Base-by-base conservation (phyloP, 2,329 filamentous ascomycete species). In the Mycosphaerella sp. region DNA sequence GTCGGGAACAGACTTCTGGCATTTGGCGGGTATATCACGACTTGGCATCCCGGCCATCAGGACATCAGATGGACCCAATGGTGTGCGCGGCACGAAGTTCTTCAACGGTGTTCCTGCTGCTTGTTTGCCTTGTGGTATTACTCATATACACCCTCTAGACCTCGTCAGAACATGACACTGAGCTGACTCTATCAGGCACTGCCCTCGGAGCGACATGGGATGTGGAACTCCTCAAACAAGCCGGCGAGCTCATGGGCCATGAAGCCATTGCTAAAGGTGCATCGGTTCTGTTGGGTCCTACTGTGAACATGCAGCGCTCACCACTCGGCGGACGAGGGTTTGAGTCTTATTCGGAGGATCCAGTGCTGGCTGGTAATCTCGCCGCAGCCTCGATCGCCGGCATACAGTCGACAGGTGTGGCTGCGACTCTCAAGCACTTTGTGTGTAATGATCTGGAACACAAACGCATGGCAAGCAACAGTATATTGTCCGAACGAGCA, bases 271-370 rank as follows among this genome's bases (percentile, higher is more conserved):
- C 86, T 14, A 83, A 87, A 62, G 86, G 85, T 5, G 84, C 85
- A 25, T 78, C 89, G 53, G 78, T 90, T 30, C 74, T 90, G 4
- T 76, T 91, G 7, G 87, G 84, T 0, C 87, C 86, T 2, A 90
- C 87, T 0, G 82, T 89, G 30, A 89, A 87, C 71, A 84, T 89
- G 75, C 87, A 93, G 62, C 80, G 88, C 13, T 86, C 86, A 44
- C 88, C 88, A 0, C 75, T 93, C 0, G 87, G 87, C n/a, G 88
- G 88, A 14, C 79, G 88, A 53, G 89, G 89, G 57, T 94, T 93
- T 59, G 88, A 94, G 69, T 89, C 87, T 0, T 93, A 89, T 66
- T 89, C 86, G 0, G 88, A 93, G 67, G 88, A 93, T 59, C 87
- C 87, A 0, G 78, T 84, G 8, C 75, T 94, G 4, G 87, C 86